phyloP scores from a whole-genome alignment of 2,329 filamentous ascomycete species.

The Sporothrix pallida region DNA sequence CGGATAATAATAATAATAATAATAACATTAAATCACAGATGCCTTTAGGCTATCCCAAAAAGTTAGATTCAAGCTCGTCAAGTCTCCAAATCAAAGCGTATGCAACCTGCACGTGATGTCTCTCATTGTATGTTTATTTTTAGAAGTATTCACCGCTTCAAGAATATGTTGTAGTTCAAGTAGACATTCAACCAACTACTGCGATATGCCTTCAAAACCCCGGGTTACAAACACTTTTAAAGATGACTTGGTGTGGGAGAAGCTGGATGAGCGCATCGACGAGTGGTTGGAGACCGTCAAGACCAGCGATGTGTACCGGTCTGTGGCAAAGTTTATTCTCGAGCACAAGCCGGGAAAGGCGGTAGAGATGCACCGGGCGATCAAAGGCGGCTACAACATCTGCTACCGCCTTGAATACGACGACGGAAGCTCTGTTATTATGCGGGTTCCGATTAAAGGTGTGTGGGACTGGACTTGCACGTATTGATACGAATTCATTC shows the following conservation, averaged over 20 bases:
- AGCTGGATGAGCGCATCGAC: constrained; percentile 5
- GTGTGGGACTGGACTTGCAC: background rate
- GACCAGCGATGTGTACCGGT: background rate
- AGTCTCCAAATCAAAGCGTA: too few relatives aligned
- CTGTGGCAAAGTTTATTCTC: background rate
- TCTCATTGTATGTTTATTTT: too few relatives aligned
- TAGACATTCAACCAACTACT: too few relatives aligned
- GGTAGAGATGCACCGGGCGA: constrained; percentile 39
- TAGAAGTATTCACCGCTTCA: too few relatives aligned
- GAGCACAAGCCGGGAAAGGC: constrained; percentile 36
- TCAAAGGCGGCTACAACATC: constrained; percentile 44
- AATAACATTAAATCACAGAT: too few relatives aligned
- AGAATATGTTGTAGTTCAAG: too few relatives aligned
- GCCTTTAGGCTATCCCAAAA: too few relatives aligned
- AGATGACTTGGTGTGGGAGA: constrained; percentile 20
- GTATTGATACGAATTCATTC: too few relatives aligned
- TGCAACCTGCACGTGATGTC: too few relatives aligned
- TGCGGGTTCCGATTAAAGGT: constrained; percentile 41
- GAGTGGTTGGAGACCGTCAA: background rate
- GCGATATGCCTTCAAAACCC: background rate
- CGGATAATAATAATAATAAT: too few relatives aligned
- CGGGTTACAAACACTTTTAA: background rate
- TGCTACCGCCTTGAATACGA: constrained; percentile 45
- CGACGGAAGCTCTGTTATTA: constrained; percentile 43
- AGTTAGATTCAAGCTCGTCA: too few relatives aligned